Evolutionary conservation across 352 stramenopile genomes (phyloP).

Genomic region (Phytopythium boreale): DNA sequence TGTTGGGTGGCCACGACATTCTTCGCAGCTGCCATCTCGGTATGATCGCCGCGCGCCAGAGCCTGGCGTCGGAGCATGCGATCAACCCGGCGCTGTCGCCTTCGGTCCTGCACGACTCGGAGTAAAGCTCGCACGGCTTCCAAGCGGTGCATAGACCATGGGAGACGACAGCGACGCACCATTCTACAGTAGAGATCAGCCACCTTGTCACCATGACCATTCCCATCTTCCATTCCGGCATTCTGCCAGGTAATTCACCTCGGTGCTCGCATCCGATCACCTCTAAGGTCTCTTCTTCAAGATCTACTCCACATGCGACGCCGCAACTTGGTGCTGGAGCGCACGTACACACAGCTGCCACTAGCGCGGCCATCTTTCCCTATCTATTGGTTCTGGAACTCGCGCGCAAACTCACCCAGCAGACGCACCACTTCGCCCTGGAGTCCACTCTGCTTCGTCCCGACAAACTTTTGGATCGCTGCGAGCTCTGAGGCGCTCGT

Average conservation of each 20-base stretch:
- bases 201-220: neutral
- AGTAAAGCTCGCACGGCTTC: slow-evolving; percentile 10
- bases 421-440: slow-evolving; percentile 67
- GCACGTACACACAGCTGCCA: neutral
- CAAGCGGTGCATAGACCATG: neutral
- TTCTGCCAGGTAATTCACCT: neutral
- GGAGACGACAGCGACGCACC: neutral
- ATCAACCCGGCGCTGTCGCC: slow-evolving; percentile 56
- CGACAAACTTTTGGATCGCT: slow-evolving; percentile 53
- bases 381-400: slow-evolving; percentile 71
- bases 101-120: slow-evolving; percentile 28
- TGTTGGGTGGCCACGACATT: slow-evolving; percentile 58
- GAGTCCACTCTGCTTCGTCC: slow-evolving; percentile 36
- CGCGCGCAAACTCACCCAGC: slow-evolving; percentile 48
- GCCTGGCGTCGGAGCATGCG: slow-evolving; percentile 56
- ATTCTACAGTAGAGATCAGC: neutral
- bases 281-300: neutral
- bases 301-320: neutral
- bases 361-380: neutral
- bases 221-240: neutral
- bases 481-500: slow-evolving; percentile 32
- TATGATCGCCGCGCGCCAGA: slow-evolving; percentile 71
- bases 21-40: slow-evolving; percentile 68
- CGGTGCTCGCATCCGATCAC: neutral
- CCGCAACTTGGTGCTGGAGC: neutral